Evolutionary conservation across 2,329 filamentous ascomycete genomes (phyloP), one percentile per base, ranked within the genome.

Genomic region (Zasmidium cellare): DNA sequence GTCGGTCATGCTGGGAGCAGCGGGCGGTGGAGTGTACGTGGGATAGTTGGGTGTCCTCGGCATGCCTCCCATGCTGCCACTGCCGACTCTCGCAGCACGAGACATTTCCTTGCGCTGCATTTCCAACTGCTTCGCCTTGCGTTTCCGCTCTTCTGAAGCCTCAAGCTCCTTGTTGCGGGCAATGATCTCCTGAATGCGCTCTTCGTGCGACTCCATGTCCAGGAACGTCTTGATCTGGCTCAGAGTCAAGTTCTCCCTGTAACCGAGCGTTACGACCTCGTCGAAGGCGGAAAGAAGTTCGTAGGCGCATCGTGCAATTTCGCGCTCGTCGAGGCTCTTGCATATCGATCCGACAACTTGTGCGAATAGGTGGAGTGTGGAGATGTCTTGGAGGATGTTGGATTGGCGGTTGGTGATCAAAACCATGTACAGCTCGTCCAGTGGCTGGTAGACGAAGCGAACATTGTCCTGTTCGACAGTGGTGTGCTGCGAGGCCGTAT

Each of bases 391-490:
- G 52, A 99, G 84, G 68, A 99, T 99, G 79, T 99, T 99, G 76
- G 93, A 97, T 82, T 97, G 94, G 70, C 92, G 90, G 82, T 99
- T 99, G 76, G 96, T 99, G 78, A 99, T 97, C 72, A 99, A 87
- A 66, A 99, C 93, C 86, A 99, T 97, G 84, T 99, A 99, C 65
- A 99, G 87, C 81, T 99, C 96, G 79, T 99, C 96, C 65, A 99
- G 84, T 60, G 94, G 96, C 76, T 99, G 94, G 82, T 99, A 99
- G 58, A 99, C 94, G 74, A 97, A 99, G 80, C 94, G 93, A 72
- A 99, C 94, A 80, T 96, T 97, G 81, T 99, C 96, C 79, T 97
- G 92, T 79, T 99, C 94, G 70, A 97, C 92, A 5, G 91, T 99
- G 24, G 94, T 99, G 77, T 99, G 94, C 78, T 99, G 94, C 53